Evolutionary conservation across 2,329 filamentous ascomycete genomes (phyloP).

Genomic region (Fusarium citri): DNA sequence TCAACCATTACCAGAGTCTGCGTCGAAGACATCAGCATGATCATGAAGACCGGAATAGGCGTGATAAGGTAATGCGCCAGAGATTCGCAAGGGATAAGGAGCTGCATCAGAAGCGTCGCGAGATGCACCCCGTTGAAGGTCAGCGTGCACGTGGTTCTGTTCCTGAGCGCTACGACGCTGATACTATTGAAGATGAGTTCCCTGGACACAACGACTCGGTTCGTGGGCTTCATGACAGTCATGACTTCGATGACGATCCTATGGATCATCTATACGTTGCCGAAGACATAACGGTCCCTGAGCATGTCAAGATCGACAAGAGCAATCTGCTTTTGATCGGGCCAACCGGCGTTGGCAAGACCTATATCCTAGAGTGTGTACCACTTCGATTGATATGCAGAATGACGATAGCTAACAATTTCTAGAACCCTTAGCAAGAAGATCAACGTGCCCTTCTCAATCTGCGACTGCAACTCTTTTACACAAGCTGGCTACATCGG

Average conservation of each 20-base stretch:
- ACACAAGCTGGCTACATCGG: constrained; percentile 98
- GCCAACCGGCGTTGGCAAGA: constrained; percentile 95
- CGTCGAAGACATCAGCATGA: constrained; percentile 84
- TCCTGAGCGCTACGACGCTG: constrained; percentile 51
- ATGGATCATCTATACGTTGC: constrained; percentile 60
- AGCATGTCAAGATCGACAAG: constrained; percentile 85
- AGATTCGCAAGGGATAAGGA: constrained; percentile 76
- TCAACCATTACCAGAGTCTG: constrained; percentile 95
- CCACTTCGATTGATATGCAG: not conserved
- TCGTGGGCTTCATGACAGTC: constrained; percentile 55
- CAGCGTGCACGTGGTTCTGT: constrained; percentile 50
- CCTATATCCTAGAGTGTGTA: constrained; percentile 81
- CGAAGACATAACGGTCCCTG: constrained; percentile 58
- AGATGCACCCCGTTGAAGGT: constrained; percentile 85
- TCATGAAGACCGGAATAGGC: constrained; percentile 66
- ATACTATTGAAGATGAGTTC: constrained; percentile 63
- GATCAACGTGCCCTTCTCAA: constrained; percentile 94
- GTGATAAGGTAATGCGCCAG: constrained; percentile 77
- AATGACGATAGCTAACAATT: constrained; percentile 34
- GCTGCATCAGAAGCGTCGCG: constrained; percentile 63
- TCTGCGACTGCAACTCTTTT: constrained; percentile 95
- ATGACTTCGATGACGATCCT: constrained; percentile 47
- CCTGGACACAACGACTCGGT: constrained; percentile 63
- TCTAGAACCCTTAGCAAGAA: constrained; percentile 86
- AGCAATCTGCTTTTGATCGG: constrained; percentile 93